phyloP scores from a whole-genome alignment of 2,329 filamentous ascomycete genomes.

The Colletotrichum sp. region DNA sequence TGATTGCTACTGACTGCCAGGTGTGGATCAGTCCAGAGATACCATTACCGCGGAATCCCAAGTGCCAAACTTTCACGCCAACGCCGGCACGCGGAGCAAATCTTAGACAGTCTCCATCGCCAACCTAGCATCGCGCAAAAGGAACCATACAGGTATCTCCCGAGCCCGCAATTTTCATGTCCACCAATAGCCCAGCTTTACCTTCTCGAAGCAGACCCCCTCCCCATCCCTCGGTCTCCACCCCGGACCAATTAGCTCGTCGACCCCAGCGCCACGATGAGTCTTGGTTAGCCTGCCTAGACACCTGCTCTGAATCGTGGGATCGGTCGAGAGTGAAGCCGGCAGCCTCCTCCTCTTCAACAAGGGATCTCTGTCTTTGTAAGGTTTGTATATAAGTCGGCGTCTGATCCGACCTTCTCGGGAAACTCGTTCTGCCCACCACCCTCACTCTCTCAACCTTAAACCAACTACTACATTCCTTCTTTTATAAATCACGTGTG shows the following conservation, averaged over 20 bases:
- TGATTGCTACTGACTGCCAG: too few species aligned
- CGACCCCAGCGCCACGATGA: not conserved
- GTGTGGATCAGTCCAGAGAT: too few species aligned
- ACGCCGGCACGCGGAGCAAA: slow-evolving; percentile 11
- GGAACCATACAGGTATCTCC: not conserved
- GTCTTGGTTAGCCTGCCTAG: not conserved
- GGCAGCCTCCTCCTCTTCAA: not conserved
- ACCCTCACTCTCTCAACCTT: not conserved
- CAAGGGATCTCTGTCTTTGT: not conserved
- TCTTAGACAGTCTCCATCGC: not conserved
- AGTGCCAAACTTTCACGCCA: not conserved
- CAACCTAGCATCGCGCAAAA: not conserved
- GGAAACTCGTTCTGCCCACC: not conserved
- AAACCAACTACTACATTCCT: slow-evolving; percentile 3
- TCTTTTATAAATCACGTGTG: not conserved
- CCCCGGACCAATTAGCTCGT: not conserved
- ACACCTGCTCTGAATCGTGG: not conserved
- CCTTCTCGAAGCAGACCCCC: not conserved
- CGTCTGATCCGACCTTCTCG: not conserved
- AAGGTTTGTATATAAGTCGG: slow-evolving; percentile 7
- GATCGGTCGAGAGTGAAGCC: not conserved
- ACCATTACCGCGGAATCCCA: not conserved
- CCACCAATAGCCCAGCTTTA: not conserved
- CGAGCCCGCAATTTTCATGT: not conserved
- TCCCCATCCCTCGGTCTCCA: not conserved